A percentile compares a stretch with the other conserved stretches of the same genome.
phyloP scores from a whole-genome alignment of 768 basidiomycete genomes.

The Termitomyces heimii region DNA sequence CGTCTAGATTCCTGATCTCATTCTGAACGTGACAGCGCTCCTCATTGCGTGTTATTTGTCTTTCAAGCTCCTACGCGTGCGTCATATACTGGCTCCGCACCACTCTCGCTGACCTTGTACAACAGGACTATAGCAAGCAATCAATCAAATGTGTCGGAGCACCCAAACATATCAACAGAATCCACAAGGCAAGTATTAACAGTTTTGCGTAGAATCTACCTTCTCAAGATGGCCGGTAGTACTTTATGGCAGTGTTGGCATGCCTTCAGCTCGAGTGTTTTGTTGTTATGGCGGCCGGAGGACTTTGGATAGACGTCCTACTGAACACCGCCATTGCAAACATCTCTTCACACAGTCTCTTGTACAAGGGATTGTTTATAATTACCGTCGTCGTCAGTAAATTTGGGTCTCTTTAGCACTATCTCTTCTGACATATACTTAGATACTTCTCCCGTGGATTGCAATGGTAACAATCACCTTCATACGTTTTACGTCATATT shows the following conservation, averaged over 20 bases:
- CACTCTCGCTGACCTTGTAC: background rate
- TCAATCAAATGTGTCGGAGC: constrained; percentile 51
- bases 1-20: constrained; percentile 40
- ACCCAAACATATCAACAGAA: constrained; percentile 39
- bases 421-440: background rate
- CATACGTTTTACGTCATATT: background rate
- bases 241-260: constrained; percentile 48
- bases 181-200: constrained; percentile 36
- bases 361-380: constrained; percentile 42
- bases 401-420: background rate
- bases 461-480: constrained; percentile 28
- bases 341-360: constrained; percentile 32
- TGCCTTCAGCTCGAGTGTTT: constrained; percentile 51
- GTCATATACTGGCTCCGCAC: background rate
- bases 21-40: constrained; percentile 38
- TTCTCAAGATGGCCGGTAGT: constrained; percentile 21
- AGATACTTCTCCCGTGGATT: constrained; percentile 45
- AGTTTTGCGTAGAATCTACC: background rate
- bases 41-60: constrained; percentile 37
- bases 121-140: constrained; percentile 37
- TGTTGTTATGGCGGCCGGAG: constrained; percentile 41
- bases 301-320: constrained; percentile 53
- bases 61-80: constrained; percentile 37
- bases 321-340: constrained; percentile 36
- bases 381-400: constrained; percentile 35